Evolutionary conservation across 2,329 filamentous ascomycete genomes (phyloP).

Genomic region (Pseudocercospora musae): DNA sequence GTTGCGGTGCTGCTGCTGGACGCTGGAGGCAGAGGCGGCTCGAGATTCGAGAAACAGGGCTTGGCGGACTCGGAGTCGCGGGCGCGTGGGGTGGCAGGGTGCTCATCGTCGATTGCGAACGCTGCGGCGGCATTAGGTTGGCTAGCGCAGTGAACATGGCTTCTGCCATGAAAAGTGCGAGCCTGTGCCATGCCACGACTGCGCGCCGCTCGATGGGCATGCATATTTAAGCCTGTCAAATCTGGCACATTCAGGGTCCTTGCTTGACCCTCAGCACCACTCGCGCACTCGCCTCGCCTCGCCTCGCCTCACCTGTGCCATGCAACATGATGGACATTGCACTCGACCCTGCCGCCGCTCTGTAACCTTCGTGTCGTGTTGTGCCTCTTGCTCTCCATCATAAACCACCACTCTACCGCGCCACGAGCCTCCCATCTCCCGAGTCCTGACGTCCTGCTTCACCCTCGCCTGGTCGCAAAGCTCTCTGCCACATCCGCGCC

Average conservation of each 20-base stretch:
- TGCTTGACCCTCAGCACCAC: constrained; percentile 12
- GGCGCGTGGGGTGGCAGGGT: not conserved
- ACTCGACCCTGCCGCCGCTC: constrained; percentile 17
- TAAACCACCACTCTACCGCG: constrained; percentile 7
- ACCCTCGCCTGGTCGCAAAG: not conserved
- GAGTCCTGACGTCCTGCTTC: not conserved
- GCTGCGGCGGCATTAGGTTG: not conserved
- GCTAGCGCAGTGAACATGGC: constrained; percentile 4
- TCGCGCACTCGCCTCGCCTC: not conserved
- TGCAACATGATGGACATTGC: constrained; percentile 18
- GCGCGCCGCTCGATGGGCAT: no score
- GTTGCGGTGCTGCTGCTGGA: no score
- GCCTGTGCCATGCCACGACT: no score
- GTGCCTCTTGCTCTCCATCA: not conserved
- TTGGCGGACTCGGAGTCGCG: not conserved
- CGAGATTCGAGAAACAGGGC: not conserved
- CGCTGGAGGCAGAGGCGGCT: no score
- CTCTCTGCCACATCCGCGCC: not conserved
- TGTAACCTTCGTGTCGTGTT: constrained; percentile 19
- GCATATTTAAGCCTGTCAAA: constrained; percentile 10
- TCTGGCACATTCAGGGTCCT: not conserved
- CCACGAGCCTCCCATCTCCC: not conserved
- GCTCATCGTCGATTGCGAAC: constrained; percentile 2
- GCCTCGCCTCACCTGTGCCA: no score
- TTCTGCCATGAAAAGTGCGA: not conserved